phyloP scores from a whole-genome alignment of 257 asterid species.

The Anisodus tanguticus region DNA sequence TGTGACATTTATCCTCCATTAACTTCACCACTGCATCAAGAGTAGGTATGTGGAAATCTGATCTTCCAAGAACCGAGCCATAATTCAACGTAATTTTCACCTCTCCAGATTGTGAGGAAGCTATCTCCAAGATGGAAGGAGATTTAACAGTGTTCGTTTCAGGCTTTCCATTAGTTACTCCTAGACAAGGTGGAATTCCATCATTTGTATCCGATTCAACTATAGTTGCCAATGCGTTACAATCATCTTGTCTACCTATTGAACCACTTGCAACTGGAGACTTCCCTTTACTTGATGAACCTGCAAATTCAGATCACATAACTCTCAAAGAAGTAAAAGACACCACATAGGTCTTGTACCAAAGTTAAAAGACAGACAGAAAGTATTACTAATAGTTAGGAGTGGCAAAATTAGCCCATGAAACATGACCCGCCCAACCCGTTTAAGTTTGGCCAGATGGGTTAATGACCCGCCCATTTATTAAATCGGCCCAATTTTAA shows the following conservation, averaged over 20 bases:
- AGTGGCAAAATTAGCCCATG: too few relatives aligned
- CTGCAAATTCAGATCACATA: background rate
- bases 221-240: background rate
- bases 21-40: conserved; percentile 28
- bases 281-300: conserved; percentile 21
- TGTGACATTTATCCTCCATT: conserved; percentile 25
- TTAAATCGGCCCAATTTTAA: too few relatives aligned
- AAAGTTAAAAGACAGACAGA: background rate
- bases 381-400: background rate
- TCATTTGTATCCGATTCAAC: conserved; percentile 16
- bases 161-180: conserved; percentile 24
- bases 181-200: conserved; percentile 4
- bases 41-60: conserved; percentile 28
- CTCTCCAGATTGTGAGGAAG: conserved; percentile 30
- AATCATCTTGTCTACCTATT: background rate
- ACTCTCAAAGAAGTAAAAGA: conserved; percentile 7
- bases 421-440: too few relatives aligned
- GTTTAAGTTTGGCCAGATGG: too few relatives aligned
- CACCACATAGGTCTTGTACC: background rate
- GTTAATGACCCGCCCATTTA: too few relatives aligned
- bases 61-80: conserved; percentile 25
- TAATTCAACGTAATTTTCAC: conserved; percentile 23
- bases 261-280: conserved; percentile 28
- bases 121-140: conserved; percentile 20
- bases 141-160: background rate